Evolutionary conservation across 2,329 filamentous ascomycete species (phyloP).

Genomic region (Clonostachys rosea): DNA sequence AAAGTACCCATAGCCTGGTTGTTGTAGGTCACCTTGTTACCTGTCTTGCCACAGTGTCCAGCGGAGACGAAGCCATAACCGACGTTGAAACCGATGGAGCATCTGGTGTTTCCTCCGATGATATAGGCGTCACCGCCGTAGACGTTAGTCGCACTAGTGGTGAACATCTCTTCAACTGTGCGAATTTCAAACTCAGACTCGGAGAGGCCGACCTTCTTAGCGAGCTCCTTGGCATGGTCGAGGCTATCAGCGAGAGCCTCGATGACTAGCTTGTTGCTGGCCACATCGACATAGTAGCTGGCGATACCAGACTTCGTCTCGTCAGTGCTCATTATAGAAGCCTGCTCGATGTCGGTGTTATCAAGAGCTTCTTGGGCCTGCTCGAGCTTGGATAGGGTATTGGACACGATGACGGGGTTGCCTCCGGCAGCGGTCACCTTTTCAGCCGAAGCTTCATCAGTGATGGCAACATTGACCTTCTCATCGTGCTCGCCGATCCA

Average conservation of each 20-base stretch:
- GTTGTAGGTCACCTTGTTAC: not conserved
- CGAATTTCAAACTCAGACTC: conserved; percentile 5
- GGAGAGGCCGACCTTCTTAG: conserved; percentile 3
- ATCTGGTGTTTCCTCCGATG: conserved; percentile 4
- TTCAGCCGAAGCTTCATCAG: conserved; percentile 23
- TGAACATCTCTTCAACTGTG: conserved; percentile 3
- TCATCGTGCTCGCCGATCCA: conserved; percentile 27
- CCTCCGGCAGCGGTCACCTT: conserved; percentile 27
- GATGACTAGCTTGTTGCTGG: conserved; percentile 5
- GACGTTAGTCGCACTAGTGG: not conserved
- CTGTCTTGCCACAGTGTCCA: conserved; percentile 4
- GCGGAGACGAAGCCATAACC: conserved; percentile 4
- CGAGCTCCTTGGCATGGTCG: conserved; percentile 3
- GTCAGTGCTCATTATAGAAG: conserved; percentile 9
- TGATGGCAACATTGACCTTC: conserved; percentile 26
- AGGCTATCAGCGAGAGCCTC: conserved; percentile 3
- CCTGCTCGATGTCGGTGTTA: conserved; percentile 19
- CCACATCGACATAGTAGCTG: conserved; percentile 5
- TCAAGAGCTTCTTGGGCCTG: conserved; percentile 34
- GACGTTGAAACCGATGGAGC: conserved; percentile 6
- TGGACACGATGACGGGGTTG: conserved; percentile 21
- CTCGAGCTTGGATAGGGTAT: conserved; percentile 28
- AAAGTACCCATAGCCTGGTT: conserved; percentile 2
- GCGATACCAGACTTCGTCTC: conserved; percentile 3
- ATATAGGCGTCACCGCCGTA: conserved; percentile 5